phyloP scores from a whole-genome alignment of 371 early-diverging fungal genomes.

The Spraguea lophii region DNA sequence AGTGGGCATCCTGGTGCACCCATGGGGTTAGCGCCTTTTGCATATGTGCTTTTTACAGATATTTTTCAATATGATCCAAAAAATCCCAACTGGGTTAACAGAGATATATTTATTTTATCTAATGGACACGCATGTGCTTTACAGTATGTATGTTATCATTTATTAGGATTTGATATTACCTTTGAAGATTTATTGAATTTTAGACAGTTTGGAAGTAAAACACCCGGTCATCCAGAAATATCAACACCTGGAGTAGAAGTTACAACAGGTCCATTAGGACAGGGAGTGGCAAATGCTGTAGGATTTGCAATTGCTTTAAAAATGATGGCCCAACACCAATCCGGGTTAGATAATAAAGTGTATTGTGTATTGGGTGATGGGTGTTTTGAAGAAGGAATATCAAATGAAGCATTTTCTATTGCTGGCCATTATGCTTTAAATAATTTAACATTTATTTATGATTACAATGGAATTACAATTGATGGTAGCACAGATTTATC shows the following conservation, averaged over 20 bases:
- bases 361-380: conserved; percentile 84
- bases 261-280: conserved; percentile 94
- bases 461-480: conserved; percentile 80
- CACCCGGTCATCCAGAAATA: conserved; percentile 77
- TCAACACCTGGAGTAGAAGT: conserved; percentile 75
- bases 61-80: conserved; percentile 24
- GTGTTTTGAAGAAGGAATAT: conserved; percentile 92
- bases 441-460: conserved; percentile 81
- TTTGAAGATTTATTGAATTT: conserved; percentile 77
- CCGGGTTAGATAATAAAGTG: conserved; percentile 56
- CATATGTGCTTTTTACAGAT: conserved; percentile 63
- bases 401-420: conserved; percentile 77
- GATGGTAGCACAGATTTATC: conserved; percentile 61
- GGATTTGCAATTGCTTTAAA: conserved; percentile 68
- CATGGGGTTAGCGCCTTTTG: conserved; percentile 81
- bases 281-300: conserved; percentile 80
- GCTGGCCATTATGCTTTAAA: conserved; percentile 87
- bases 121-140: conserved; percentile 91
- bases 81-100: conserved; percentile 49
- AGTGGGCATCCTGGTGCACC: conserved; percentile 91
- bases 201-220: conserved; percentile 65
- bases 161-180: conserved; percentile 62
- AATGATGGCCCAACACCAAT: conserved; percentile 46
- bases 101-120: conserved; percentile 90
- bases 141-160: conserved; percentile 70